Percentiles rank a stretch among this genome's conserved stretches.
Evolutionary conservation across 2,329 filamentous ascomycete species (phyloP).

Genomic region (Tolypocladium endophyticum): DNA sequence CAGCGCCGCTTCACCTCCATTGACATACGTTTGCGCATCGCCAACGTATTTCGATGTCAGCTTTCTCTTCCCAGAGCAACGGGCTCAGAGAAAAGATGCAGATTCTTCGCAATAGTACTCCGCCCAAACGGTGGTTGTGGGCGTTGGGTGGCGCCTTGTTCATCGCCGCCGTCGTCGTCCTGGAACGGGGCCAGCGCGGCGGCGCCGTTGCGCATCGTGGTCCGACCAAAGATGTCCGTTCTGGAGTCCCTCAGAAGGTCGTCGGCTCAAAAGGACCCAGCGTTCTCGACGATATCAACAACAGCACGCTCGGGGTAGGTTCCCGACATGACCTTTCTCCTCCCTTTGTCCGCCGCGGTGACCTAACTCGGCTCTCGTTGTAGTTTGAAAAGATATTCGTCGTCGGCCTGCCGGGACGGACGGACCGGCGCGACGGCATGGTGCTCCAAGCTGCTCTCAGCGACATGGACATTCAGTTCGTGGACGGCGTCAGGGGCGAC

Average conservation of each 20-base stretch:
- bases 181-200: not conserved
- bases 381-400: slow-evolving; percentile 44
- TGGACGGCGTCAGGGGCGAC: slow-evolving; percentile 31
- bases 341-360: not conserved
- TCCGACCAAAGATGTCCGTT: not conserved
- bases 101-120: not conserved
- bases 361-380: not conserved
- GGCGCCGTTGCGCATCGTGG: not conserved
- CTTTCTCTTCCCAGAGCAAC: not conserved
- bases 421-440: slow-evolving; percentile 40
- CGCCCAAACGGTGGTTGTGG: not conserved
- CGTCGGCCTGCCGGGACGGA: slow-evolving; percentile 37
- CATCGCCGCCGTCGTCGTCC: not conserved
- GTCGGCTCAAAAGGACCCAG: too few species aligned
- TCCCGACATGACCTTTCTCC: not conserved
- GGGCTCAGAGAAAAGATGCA: not conserved
- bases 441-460: slow-evolving; percentile 34
- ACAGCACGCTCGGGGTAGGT: slow-evolving; percentile 2
- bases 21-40: not conserved
- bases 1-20: not conserved
- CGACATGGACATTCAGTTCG: slow-evolving; percentile 31
- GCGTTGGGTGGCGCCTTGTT: not conserved
- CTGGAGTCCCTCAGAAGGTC: not conserved
- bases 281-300: not conserved
- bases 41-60: not conserved